These are phyloP conservation scores for Rubia balearica DNA, from an alignment of 305 asterid species.

Conservation along the genomic window DNA sequence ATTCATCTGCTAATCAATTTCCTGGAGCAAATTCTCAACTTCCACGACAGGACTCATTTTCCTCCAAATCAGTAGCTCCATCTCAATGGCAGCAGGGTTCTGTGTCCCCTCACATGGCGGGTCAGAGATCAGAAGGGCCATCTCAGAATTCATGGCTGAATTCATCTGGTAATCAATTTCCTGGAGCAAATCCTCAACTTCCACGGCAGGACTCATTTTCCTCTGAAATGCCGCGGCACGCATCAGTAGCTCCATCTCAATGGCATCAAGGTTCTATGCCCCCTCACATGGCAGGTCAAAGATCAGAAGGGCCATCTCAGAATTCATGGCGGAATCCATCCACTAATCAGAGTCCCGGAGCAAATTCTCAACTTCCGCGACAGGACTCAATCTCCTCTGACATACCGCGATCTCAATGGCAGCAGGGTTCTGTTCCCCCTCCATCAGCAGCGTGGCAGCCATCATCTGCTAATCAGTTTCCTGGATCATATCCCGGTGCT, in stretches of 20 bases:
- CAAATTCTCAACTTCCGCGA: constrained; percentile 4
- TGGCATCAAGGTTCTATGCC: constrained; percentile 3
- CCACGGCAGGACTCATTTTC: constrained; percentile 8
- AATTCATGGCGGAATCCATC: background rate
- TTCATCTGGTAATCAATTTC: background rate
- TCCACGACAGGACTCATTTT: constrained; percentile 11
- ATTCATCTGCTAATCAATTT: background rate
- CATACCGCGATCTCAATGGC: constrained; percentile 7
- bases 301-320: constrained; percentile 5
- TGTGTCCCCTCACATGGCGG: constrained; percentile 14
- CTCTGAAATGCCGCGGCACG: too few relatives aligned
- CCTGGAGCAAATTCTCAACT: background rate
- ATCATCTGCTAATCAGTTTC: background rate
- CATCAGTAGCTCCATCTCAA: background rate
- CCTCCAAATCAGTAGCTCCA: background rate
- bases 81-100: constrained; percentile 15
- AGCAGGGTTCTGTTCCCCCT: background rate
- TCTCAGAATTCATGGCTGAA: constrained; percentile 8
- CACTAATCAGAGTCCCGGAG: background rate
- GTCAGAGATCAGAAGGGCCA: constrained; percentile 4
- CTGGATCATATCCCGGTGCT: background rate
- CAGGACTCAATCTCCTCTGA: background rate
- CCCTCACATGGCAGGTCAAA: constrained; percentile 17
- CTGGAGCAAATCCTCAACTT: background rate
- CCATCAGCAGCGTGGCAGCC: background rate